Evolutionary conservation across 176 grass and related monocot genomes (phyloP), one percentile per base, ranked within the genome.

Genomic region (Carex myosuroides): DNA sequence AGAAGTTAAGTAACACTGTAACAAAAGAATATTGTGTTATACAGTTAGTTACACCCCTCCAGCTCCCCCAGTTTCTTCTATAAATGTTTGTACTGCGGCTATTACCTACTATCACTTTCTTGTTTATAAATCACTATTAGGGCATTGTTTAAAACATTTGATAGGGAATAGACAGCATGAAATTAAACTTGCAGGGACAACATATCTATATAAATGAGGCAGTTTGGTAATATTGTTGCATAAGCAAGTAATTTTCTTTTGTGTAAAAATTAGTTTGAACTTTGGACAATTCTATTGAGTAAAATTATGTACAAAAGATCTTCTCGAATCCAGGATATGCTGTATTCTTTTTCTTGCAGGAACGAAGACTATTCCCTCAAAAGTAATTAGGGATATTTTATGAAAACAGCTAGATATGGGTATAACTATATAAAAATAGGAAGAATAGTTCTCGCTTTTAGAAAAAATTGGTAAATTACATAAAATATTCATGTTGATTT

Each of bases 391-490:
- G 48, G 42, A 48, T 44, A 73, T 50, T 48, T 8, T 73, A 76
- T 29, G 29, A 16, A 71, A 54, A 29, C 21, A 8, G 21, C 21
- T 26, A 53, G 1, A 46, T 70, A 54, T 55, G 13, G 54, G 21
- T 76, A 30, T 30, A 52, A 54, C 21, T 52, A 54, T 8, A 26
- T 53, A 75, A 50, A 74, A 53, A 29, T 46, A 53, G 20, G 12
- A 26, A 53, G 10, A 52, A 26, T 52, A 76, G 4, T 39, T 37
- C 16, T 48, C 1, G 6, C 71, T 29, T 22, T 29, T 13, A 29
- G 21, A n/a, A 62, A 30, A 29, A 10, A 29, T 29, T 87, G 84
- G 79, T 50, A 69, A 59, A 42, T 54, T 75, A 44, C 55, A 73
- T 50, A 76, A 1, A 56, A 2, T 32, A 54, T 14, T 77, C 24